phyloP scores from a whole-genome alignment of 495 filamentous ascomycete genomes.

The Neurospora sp. region DNA sequence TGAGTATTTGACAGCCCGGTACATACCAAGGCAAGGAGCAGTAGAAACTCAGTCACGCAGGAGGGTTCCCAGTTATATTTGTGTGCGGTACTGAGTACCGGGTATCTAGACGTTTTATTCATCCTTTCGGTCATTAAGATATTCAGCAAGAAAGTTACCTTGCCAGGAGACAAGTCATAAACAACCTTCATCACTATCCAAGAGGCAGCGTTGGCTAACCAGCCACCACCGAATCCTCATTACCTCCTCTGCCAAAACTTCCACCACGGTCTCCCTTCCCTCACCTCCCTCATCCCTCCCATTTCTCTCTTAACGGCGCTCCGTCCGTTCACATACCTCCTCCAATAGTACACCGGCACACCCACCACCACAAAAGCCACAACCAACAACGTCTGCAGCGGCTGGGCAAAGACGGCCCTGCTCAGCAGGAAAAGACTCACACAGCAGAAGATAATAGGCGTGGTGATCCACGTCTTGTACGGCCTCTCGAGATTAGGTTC shows the following conservation, averaged over 20 bases:
- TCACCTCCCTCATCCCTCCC: constrained; percentile 1
- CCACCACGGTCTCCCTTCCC: constrained; percentile 23
- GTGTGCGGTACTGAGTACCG: background rate
- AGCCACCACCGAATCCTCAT: background rate
- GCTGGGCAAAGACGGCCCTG: constrained; percentile 77
- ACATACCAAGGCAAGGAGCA: background rate
- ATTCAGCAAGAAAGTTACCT: background rate
- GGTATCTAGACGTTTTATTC: background rate
- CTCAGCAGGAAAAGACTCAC: constrained; percentile 87
- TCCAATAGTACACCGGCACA: constrained; percentile 80
- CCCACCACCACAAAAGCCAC: constrained; percentile 74
- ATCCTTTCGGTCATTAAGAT: background rate
- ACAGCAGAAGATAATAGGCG: constrained; percentile 96
- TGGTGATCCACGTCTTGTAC: constrained; percentile 92
- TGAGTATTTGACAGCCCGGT: background rate
- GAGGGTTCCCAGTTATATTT: background rate
- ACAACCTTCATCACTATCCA: background rate
- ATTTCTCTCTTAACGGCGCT: constrained; percentile 22
- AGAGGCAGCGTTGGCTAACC: background rate
- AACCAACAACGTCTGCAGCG: constrained; percentile 80
- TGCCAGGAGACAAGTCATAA: background rate
- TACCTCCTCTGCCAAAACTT: constrained; percentile 34
- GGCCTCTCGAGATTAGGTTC: constrained; percentile 83
- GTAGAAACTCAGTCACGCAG: background rate
- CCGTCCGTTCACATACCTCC: constrained; percentile 40